A percentile compares a stretch with the other conserved stretches of the same genome.
Evolutionary conservation across 2,329 filamentous ascomycete genomes (phyloP).

Genomic region (Bipolaris sorokiniana): DNA sequence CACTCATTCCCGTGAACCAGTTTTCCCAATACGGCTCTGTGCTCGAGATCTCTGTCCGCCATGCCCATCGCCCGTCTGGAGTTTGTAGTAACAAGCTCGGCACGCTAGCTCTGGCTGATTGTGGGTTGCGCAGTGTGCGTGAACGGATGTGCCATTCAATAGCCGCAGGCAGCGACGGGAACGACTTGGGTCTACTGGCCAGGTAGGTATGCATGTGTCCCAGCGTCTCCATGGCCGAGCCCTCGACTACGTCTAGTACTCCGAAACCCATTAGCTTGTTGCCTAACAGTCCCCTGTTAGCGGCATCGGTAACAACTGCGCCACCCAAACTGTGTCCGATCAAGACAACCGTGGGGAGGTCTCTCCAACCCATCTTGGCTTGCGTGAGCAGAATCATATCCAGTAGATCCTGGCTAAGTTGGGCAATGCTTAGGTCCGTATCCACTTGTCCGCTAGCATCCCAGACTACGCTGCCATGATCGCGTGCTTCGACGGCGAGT

Average conservation of each 20-base stretch:
- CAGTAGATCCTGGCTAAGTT: conserved; percentile 74
- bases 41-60: conserved; percentile 81
- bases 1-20: conserved; percentile 88
- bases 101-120: conserved; percentile 86
- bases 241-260: conserved; percentile 92
- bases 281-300: conserved; percentile 70
- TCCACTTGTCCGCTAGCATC: conserved; percentile 46
- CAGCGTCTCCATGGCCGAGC: conserved; percentile 92
- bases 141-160: conserved; percentile 95
- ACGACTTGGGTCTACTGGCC: conserved; percentile 77
- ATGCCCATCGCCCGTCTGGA: conserved; percentile 65
- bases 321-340: conserved; percentile 94
- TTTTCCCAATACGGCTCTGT: conserved; percentile 93
- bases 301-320: conserved; percentile 85
- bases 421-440: conserved; percentile 73
- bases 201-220: conserved; percentile 94
- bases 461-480: conserved; percentile 74
- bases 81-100: conserved; percentile 72
- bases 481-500: conserved; percentile 82
- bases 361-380: conserved; percentile 72
- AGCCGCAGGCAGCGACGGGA: conserved; percentile 76
- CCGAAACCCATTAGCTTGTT: conserved; percentile 78
- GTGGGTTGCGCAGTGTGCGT: conserved; percentile 80
- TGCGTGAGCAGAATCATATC: conserved; percentile 72
- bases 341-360: conserved; percentile 76